Base-by-base conservation (phyloP, 1,284 basidiomycete species). In the Ustilago esculenta region DNA sequence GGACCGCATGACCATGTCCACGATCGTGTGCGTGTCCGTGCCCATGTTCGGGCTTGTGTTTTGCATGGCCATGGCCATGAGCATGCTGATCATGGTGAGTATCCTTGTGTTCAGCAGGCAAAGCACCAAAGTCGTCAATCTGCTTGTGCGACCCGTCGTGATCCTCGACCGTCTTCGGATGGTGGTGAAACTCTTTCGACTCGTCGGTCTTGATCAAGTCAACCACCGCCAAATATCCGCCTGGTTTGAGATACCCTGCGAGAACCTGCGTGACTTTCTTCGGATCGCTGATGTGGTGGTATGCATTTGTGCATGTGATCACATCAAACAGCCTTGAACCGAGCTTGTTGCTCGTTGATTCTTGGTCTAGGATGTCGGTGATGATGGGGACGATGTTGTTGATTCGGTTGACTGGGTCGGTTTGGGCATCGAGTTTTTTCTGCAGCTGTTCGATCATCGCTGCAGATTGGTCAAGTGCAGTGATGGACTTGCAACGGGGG, bases 281-380 rank as follows among this genome's bases (percentile, higher is more conserved):
- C 2, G 69, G 69, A 33, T 67, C 69, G 30, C 52, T 54, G 7
- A 72, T 47, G 46, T 72, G 69, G 30, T 72, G 69, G 48, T 55
- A 72, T n/a, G 59, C 25, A 20, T 64, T 72, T 7, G 69, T 72
- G 56, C 69, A 72, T 3, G 64, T 59, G 39, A 72, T 53, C 17
- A 72, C 56, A 29, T 72, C 69, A 18, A 67, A 66, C 25, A 34
- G 39, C 42, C 48, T 51, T 0, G 54, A 50, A 14, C 58, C 27
- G 15, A 67, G 44, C 14, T 34, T 23, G 11, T 23, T 30, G 3
- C 23, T 34, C 4, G 32, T 17, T 0, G 20, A 7, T 6, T 8
- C 35, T 5, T 32, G 41, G 11, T 32, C 46, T 5, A 59, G 44
- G 9, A 70, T 56, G 20, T 70, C 43, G 4, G 49, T 41, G 17